Evolutionary conservation across 2,329 filamentous ascomycete genomes (phyloP), one percentile per base, ranked within the genome.

Genomic region (Mycosphaerella sp.): DNA sequence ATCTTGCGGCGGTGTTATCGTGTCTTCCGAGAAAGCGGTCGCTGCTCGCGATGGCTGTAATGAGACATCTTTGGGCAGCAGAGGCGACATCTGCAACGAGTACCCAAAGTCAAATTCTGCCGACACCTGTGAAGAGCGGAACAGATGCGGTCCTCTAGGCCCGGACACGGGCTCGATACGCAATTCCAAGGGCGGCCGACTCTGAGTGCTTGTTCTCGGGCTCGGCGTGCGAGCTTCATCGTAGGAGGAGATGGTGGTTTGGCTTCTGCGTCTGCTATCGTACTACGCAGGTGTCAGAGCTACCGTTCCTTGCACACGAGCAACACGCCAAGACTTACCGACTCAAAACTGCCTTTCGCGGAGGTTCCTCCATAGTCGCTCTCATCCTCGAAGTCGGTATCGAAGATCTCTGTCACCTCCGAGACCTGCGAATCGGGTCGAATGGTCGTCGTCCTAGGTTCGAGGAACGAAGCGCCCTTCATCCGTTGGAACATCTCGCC

Each of bases 161-260:
- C 90, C 90, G 66, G 89, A 79, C 6, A 91, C 82, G 28, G 83
- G 77, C 68, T 85, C 85, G 53, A 68, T 82, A 17, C 82, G 78
- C 58, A 84, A 78, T 44, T 81, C 75, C 62, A 83, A 87, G 25
- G 43, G 21, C 21, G 53, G 75, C 75, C 56, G 77, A 76, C 76
- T 77, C 54, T 80, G 78, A 57, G 79, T 76, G 35, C 62, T 64
- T 14, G 53, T 59, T 59, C 77, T 77, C 41, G 85, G 85, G 56
- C 81, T 79, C 14, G 90, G 90, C 21, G 90, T 95, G 27, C 81
- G 81, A 3, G 84, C 78, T 66, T 95, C 89, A 64, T 94, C 89
- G 63, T 86, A 89, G 1, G 88, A 91, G 6, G 89, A 95, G 34
- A 93, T 76, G 2, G 90, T 95, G 2, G 88, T 91, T 65, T 90